Conservation (phyloP, 116 monocot species). For the Phalaenopsis hybrid region DNA sequence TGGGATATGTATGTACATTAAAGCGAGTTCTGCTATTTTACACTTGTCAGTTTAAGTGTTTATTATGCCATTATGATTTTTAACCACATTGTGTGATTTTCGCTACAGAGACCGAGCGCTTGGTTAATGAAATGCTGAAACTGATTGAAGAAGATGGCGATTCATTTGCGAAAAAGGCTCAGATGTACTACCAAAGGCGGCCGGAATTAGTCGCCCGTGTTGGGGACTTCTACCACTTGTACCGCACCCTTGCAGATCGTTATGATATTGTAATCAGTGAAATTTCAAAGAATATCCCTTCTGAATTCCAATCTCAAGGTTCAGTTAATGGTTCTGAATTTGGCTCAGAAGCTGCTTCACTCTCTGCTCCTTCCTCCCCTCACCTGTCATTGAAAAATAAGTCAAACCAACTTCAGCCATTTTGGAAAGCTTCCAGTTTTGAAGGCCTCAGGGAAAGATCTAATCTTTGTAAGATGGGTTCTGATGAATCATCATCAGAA, state of each 20-base stretch:
- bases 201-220: conserved; percentile 50
- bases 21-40: neutral
- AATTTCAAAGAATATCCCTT: conserved; percentile 35
- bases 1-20: neutral
- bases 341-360: conserved; percentile 36
- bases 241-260: conserved; percentile 54
- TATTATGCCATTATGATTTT: neutral
- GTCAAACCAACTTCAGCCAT: too few relatives aligned
- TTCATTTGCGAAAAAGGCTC: conserved; percentile 65
- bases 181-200: conserved; percentile 60
- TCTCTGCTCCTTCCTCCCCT: conserved; percentile 9
- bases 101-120: conserved; percentile 41
- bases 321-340: conserved; percentile 37
- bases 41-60: neutral
- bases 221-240: conserved; percentile 67
- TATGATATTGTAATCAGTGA: conserved; percentile 59
- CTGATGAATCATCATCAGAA: conserved; percentile 32
- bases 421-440: neutral
- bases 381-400: too few relatives aligned
- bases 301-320: conserved; percentile 33
- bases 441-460: conserved; percentile 57
- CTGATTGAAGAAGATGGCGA: conserved; percentile 65
- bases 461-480: conserved; percentile 37
- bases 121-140: conserved; percentile 56
- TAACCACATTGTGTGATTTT: neutral